Conservation (phyloP, 371 early-diverging fungal genomes). For the Mucor lusitanicus region DNA sequence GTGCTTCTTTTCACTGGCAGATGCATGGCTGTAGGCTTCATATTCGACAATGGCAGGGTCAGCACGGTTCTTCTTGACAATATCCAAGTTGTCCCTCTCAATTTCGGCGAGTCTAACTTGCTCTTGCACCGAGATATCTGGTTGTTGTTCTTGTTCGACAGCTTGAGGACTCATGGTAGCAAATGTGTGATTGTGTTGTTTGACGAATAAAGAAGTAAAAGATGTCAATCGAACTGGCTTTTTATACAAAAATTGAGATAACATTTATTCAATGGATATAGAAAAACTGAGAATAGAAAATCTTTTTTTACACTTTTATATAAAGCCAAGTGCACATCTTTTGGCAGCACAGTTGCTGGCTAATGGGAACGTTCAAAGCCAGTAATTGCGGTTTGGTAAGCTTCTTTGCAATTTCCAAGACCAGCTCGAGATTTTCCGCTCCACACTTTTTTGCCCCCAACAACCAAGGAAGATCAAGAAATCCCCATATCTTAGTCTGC, state of each 20-base stretch:
- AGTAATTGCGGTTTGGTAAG: background rate
- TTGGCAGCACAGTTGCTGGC: background rate
- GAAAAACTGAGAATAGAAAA: constrained; percentile 5
- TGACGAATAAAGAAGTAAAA: background rate
- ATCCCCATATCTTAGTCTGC: background rate
- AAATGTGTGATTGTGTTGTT: background rate
- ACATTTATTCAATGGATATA: background rate
- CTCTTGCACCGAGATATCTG: constrained; percentile 3
- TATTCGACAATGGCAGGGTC: constrained; percentile 32
- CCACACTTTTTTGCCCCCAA: background rate
- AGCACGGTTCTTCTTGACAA: constrained; percentile 31
- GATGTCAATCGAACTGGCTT: background rate
- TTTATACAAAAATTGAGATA: background rate
- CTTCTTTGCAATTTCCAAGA: background rate
- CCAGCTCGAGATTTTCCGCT: background rate
- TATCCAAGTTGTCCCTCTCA: constrained; percentile 30
- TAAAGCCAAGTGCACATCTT: background rate
- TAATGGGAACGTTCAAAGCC: background rate
- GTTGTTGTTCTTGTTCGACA: constrained; percentile 7
- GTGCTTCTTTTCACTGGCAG: constrained; percentile 27
- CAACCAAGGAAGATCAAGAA: background rate
- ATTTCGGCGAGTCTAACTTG: constrained; percentile 64
- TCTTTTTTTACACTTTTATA: background rate
- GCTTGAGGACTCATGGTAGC: constrained; percentile 13
- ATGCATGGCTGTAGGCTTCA: constrained; percentile 35